Percentiles rank a stretch among this genome's conserved stretches.
These are phyloP conservation scores for Curvularia spicifera DNA, from an alignment of 2,329 filamentous ascomycete species.

Conservation along the genomic window DNA sequence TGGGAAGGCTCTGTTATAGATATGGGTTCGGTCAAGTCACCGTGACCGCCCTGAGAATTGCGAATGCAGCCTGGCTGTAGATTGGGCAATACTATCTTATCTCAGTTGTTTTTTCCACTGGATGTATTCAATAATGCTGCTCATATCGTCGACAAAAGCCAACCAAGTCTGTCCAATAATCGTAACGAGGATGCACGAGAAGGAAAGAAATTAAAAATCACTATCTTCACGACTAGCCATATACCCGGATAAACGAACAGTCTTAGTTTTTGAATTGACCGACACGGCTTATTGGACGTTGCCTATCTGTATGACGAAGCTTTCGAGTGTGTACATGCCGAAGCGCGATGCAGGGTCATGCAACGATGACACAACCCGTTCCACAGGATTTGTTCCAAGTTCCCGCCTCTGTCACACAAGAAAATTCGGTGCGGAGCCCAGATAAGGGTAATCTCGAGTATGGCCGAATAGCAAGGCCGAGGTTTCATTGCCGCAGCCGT, in stretches of 20 bases:
- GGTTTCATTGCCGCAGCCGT: not conserved
- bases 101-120: no score
- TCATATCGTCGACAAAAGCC: no score
- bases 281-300: not conserved
- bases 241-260: not conserved
- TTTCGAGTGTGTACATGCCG: not conserved
- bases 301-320: not conserved
- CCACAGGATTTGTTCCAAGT: not conserved
- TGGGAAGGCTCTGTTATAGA: constrained; percentile 25
- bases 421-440: not conserved
- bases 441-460: no score
- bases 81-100: no score
- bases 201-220: not conserved
- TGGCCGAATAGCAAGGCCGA: not conserved
- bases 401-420: not conserved
- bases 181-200: no score
- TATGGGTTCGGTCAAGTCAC: not conserved
- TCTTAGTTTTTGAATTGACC: not conserved
- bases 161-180: no score
- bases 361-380: not conserved
- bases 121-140: no score
- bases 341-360: not conserved
- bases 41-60: no score
- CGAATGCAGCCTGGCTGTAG: no score
- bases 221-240: not conserved